Evolutionary conservation across 345 rosid species (phyloP), one percentile per base, ranked within the genome.

Genomic region (Psidium friedrichsthalianum): DNA sequence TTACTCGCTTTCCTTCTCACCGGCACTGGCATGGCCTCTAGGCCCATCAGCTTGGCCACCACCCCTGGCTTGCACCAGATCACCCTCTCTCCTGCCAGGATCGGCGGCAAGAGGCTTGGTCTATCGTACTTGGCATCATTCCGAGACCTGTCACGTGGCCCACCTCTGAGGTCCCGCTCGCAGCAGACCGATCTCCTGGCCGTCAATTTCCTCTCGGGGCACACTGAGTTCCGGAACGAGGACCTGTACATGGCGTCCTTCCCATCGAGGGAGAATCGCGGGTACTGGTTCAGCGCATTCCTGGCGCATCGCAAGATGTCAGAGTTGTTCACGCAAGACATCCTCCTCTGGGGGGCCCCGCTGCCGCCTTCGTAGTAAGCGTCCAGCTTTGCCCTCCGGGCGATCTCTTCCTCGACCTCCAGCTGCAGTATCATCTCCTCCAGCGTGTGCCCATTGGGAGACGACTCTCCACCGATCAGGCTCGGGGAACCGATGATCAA

Each of bases 21-120:
- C 10, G 95, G 92, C 76, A 95, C 92, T 8, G 98, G 99, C 85
- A 94, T 89, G n/a, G 93, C 92, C 32, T 97, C 99, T 5, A 97
- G 90, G 5, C 98, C 99, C 99, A 94, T 97, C 85, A 97, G 86
- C 91, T 94, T 97, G 2, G 98, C 96, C 29, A 96, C 92, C 86
- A 96, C 95, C n/a, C 99, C 98, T 10, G 99, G 95, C 61, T 94
- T 90, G 91, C 99, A 94, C 99, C 98, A 96, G 6, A 93, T 86
- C 88, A 95, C 98, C 20, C 83, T 92, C 85, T 94, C 93, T 56
- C 95, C 97, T 2, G 89, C 94, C 81, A 92, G 82, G 10, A 85
- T 88, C 54, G 83, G 84, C 10, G 94, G 95, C 82, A 69, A 18
- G 89, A 58, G 56, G 83, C 18, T 82, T 13, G 86, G 61, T n/a